phyloP scores from a whole-genome alignment of 2,329 filamentous ascomycete genomes.

The Xylariaceae sp. region DNA sequence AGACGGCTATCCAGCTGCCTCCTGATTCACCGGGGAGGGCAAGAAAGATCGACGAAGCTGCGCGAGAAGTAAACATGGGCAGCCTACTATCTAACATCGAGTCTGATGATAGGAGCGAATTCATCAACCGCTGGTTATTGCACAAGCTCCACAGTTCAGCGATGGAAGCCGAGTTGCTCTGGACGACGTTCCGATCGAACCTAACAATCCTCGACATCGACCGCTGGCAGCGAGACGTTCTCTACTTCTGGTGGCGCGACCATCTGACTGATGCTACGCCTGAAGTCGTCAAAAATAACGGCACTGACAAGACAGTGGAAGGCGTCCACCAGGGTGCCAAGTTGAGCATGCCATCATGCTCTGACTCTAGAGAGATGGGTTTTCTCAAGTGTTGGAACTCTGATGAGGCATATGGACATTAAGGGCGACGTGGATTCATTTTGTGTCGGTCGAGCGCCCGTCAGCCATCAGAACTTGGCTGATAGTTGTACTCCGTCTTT shows the following conservation, averaged over 20 bases:
- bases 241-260: slow-evolving; percentile 39
- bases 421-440: too few species aligned
- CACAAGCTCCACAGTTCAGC: slow-evolving; percentile 45
- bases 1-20: slow-evolving; percentile 36
- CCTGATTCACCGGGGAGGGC: slow-evolving; percentile 33
- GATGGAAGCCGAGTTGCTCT: slow-evolving; percentile 41
- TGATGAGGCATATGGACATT: slow-evolving; percentile 5
- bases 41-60: slow-evolving; percentile 36
- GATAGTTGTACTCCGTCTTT: slow-evolving; percentile 2
- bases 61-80: slow-evolving; percentile 46
- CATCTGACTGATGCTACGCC: slow-evolving; percentile 26
- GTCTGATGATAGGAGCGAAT: slow-evolving; percentile 39
- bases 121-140: slow-evolving; percentile 49
- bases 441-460: too few species aligned
- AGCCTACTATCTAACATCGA: slow-evolving; percentile 34
- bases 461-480: not conserved
- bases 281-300: slow-evolving; percentile 14
- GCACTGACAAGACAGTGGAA: slow-evolving; percentile 21
- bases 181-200: slow-evolving; percentile 32
- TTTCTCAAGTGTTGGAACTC: slow-evolving; percentile 21
- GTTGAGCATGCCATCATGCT: slow-evolving; percentile 17
- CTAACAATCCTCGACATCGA: slow-evolving; percentile 33
- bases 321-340: slow-evolving; percentile 10
- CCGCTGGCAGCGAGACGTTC: slow-evolving; percentile 40
- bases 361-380: slow-evolving; percentile 24